phyloP scores from a whole-genome alignment of 257 asterid species.

The Thymus mandschuricus region DNA sequence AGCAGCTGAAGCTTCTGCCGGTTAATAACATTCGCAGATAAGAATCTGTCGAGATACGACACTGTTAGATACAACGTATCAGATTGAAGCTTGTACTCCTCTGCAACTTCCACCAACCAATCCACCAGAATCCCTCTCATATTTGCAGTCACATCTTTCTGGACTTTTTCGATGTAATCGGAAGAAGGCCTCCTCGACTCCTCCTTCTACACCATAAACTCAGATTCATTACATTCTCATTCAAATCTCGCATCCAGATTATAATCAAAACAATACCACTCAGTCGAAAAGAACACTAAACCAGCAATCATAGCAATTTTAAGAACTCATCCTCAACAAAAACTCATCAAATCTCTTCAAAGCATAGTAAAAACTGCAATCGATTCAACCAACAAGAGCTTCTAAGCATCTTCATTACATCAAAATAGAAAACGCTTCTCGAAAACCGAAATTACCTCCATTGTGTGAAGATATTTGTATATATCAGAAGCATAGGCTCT shows the following conservation, averaged over 20 bases:
- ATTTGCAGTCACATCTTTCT: slow-evolving; percentile 63
- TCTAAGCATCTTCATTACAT: not conserved
- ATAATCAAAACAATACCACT: not conserved
- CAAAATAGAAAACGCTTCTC: not conserved
- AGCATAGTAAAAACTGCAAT: not conserved
- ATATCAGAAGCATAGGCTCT: slow-evolving; percentile 65
- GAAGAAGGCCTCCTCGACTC: slow-evolving; percentile 54
- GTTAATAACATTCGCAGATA: slow-evolving; percentile 46
- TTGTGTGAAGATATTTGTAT: slow-evolving; percentile 64
- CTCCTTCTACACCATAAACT: slow-evolving; percentile 38
- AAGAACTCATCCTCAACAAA: not conserved
- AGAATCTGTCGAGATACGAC: slow-evolving; percentile 64
- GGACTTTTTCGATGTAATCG: slow-evolving; percentile 62
- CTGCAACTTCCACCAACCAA: slow-evolving; percentile 88
- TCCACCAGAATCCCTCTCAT: slow-evolving; percentile 85
- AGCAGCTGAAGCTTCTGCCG: slow-evolving; percentile 82
- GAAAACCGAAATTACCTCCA: slow-evolving; percentile 61
- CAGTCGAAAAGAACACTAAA: not conserved
- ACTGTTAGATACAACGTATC: slow-evolving; percentile 70
- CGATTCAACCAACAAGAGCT: not conserved
- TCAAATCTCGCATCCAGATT: not conserved
- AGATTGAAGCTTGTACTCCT: slow-evolving; percentile 72
- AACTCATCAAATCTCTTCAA: not conserved
- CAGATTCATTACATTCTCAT: not conserved
- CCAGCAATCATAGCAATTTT: no score